Percentiles rank a stretch among this genome's conserved stretches.
phyloP scores from a whole-genome alignment of 164 flowering plant genomes.

The Litsea cubeba region DNA sequence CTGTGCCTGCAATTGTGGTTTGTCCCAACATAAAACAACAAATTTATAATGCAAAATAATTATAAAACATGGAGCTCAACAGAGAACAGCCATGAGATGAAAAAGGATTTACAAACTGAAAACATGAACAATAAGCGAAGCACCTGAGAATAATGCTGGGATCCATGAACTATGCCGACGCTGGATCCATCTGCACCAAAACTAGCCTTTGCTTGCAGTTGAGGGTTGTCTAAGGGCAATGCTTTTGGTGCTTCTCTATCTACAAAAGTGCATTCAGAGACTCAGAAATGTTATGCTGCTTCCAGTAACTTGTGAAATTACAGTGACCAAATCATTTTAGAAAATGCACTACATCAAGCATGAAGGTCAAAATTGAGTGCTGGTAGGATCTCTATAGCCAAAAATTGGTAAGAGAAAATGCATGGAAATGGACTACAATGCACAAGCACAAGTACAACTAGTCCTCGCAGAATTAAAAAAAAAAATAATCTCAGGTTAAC shows the following conservation, averaged over 20 bases:
- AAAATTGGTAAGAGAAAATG: not conserved
- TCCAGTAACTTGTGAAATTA: not conserved
- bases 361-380: not conserved
- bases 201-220: conserved; percentile 26
- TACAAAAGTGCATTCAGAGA: conserved; percentile 19
- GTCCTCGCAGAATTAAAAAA: not conserved
- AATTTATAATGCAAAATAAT: not conserved
- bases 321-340: not conserved
- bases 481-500: not conserved
- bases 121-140: not conserved
- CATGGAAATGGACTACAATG: not conserved
- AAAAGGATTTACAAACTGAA: not conserved
- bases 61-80: not conserved
- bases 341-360: not conserved
- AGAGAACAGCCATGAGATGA: not conserved
- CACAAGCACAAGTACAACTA: not conserved
- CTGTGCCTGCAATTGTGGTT: conserved; percentile 31
- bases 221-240: conserved; percentile 29
- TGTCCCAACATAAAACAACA: conserved; percentile 29
- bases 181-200: conserved; percentile 38
- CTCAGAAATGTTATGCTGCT: not conserved
- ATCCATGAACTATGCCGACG: conserved; percentile 24
- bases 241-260: conserved; percentile 38
- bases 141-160: conserved; percentile 65
- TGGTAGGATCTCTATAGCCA: not conserved